Base-by-base conservation (phyloP, 2,329 filamentous ascomycete genomes). In the Verticillium alfalfae region DNA sequence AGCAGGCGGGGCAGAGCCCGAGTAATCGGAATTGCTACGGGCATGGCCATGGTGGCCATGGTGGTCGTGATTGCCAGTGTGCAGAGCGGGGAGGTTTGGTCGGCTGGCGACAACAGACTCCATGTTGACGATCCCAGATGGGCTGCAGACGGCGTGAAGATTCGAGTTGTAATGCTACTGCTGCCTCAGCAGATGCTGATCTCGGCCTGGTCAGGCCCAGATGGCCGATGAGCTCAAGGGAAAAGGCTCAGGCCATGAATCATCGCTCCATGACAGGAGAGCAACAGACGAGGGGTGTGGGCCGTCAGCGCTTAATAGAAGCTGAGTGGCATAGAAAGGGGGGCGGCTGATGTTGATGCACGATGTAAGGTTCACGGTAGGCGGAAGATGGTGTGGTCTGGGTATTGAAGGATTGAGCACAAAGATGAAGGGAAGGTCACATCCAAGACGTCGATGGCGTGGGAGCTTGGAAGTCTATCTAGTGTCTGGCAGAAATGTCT, bases 171-270 rank as follows among this genome's bases (percentile, higher is more conserved):
- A 31, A 12, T 31, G 56, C 2, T 31, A 45, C 36, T 16, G 38
- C 56, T 22, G 41, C 56, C 15, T 52, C 39, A 9, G 36, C 37
- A 57, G 57, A 49, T 45, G 18, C 22, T 16, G 45, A 58, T 39
- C 57, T 41, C 57, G 38, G 45, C n/a, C 49, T 63, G 56, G 34
- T 52, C 61, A 59, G 38, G 62, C 62, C 56, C 58, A 61, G 57
- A 56, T 60, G 56, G 63, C 61, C 57, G 60, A 65, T 52, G 65
- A 64, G 63, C 63, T 59, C 63, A 58, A 65, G 63, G 56, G 52
- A 45, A 54, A 45, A 41, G 60, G 62, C 62, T 64, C 58, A 60
- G 63, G 63, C 64, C 64, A 65, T 65, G 60, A 49, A 58, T 41
- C 57, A 41, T 34, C 31, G 57, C 22, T 41, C 57, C 38, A 41